Conservation (phyloP, 2,329 filamentous ascomycete species). For the Aureobasidium leucospermi region DNA sequence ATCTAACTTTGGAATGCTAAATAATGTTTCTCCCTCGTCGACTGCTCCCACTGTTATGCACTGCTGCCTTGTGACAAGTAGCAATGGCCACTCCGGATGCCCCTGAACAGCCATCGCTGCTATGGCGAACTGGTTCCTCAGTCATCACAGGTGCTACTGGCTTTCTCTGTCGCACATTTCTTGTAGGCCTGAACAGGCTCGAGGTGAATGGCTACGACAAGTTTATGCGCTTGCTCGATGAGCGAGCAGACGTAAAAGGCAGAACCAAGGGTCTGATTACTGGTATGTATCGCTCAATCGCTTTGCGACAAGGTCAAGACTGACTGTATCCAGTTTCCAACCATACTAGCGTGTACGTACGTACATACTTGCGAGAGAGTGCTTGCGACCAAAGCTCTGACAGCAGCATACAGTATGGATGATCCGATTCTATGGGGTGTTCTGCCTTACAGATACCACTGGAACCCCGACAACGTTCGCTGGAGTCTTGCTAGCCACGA, state of each 20-base stretch:
- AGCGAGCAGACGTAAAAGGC: constrained; percentile 56
- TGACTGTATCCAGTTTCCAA: constrained; percentile 59
- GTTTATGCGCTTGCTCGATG: constrained; percentile 70
- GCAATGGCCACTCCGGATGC: constrained; percentile 1
- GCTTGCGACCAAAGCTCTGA: neutral
- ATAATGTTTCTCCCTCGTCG: neutral
- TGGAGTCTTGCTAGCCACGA: constrained; percentile 92
- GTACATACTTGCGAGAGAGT: constrained; percentile 19
- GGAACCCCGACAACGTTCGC: constrained; percentile 67
- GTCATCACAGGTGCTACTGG: constrained; percentile 68
- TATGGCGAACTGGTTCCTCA: constrained; percentile 68
- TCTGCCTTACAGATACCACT: constrained; percentile 65
- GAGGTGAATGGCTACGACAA: constrained; percentile 69
- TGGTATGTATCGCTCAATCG: constrained; percentile 44
- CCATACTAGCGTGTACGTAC: constrained; percentile 77
- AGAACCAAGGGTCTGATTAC: constrained; percentile 76
- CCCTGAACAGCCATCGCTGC: constrained; percentile 49
- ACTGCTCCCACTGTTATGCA: neutral
- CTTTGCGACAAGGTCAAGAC: neutral
- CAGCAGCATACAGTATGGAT: constrained; percentile 58
- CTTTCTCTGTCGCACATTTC: constrained; percentile 63
- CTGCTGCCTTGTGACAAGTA: neutral
- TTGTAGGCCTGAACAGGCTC: constrained; percentile 66
- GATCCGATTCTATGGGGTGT: constrained; percentile 93
- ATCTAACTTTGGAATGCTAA: constrained; percentile 6